Conservation (phyloP, 176 grass and related monocot genomes). For the Phoenix roebelenii region DNA sequence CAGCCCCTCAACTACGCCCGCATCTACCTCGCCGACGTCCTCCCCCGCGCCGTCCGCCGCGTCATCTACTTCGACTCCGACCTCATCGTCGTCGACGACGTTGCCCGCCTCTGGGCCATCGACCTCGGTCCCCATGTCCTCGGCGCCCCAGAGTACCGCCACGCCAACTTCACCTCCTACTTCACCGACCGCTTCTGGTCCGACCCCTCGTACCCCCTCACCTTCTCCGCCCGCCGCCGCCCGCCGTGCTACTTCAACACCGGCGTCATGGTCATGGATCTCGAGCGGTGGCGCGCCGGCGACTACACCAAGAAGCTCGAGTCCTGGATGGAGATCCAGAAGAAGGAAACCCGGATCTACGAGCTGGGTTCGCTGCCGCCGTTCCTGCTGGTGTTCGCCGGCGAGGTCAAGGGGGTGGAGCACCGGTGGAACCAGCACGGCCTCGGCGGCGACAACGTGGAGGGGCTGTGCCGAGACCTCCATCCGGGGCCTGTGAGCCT, state of each 20-base stretch:
- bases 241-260: conserved; percentile 97
- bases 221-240: conserved; percentile 48
- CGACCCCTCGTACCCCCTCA: conserved; percentile 34
- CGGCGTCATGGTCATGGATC: conserved; percentile 96
- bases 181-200: conserved; percentile 85
- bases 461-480: conserved; percentile 73
- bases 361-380: conserved; percentile 85
- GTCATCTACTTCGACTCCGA: conserved; percentile 95
- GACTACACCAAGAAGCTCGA: conserved; percentile 70
- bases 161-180: conserved; percentile 99
- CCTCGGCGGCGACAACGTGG: conserved; percentile 87
- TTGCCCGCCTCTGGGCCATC: conserved; percentile 82
- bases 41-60: conserved; percentile 54
- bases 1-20: conserved; percentile 98
- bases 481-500: conserved; percentile 86
- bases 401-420: conserved; percentile 84
- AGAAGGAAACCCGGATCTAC: conserved; percentile 83
- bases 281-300: conserved; percentile 58
- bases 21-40: conserved; percentile 91
- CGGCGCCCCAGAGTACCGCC: conserved; percentile 88
- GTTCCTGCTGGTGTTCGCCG: conserved; percentile 83
- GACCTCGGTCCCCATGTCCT: conserved; percentile 62
- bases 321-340: conserved; percentile 99
- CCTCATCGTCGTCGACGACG: conserved; percentile 87
- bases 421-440: conserved; percentile 99